Percentiles rank a stretch among this genome's conserved stretches.
These are phyloP conservation scores for Diplodia mutila DNA, from an alignment of 2,329 filamentous ascomycete species.

Conservation along the genomic window DNA sequence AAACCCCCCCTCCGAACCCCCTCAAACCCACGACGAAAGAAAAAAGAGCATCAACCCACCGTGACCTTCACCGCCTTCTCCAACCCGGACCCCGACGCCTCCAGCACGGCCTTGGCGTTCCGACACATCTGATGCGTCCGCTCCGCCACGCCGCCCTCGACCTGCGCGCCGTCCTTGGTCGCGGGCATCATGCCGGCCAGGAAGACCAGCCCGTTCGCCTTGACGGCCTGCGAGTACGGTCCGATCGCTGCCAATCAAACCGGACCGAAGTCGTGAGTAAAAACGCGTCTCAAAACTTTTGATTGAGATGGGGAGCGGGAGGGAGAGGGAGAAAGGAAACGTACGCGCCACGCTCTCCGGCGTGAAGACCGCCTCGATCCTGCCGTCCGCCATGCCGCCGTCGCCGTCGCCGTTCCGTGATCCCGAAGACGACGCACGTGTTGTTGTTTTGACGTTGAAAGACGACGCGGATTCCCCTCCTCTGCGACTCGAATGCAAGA, in stretches of 20 bases:
- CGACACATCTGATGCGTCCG: background rate
- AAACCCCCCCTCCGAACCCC: too few species aligned
- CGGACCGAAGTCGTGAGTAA: too few species aligned
- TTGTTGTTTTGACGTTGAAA: background rate
- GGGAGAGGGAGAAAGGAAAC: too few species aligned
- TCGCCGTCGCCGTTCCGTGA: too few species aligned
- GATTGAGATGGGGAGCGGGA: background rate
- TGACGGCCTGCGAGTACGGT: background rate
- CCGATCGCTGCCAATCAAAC: background rate
- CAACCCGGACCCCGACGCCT: background rate
- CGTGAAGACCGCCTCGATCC: background rate
- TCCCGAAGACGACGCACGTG: too few species aligned
- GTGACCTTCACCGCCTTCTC: background rate
- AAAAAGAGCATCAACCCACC: background rate
- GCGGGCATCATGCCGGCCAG: background rate
- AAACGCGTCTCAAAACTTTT: background rate
- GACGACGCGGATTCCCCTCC: background rate
- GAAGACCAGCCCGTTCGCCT: background rate
- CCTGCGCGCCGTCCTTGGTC: background rate
- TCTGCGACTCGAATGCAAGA: too few species aligned
- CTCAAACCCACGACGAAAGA: too few species aligned
- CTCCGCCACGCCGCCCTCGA: background rate
- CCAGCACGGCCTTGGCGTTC: background rate
- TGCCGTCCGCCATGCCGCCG: background rate
- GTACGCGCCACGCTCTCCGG: background rate